Percentiles rank a stretch among this genome's conserved stretches.
Conservation (phyloP, 768 basidiomycete species). For the Trametes sanguinea region DNA sequence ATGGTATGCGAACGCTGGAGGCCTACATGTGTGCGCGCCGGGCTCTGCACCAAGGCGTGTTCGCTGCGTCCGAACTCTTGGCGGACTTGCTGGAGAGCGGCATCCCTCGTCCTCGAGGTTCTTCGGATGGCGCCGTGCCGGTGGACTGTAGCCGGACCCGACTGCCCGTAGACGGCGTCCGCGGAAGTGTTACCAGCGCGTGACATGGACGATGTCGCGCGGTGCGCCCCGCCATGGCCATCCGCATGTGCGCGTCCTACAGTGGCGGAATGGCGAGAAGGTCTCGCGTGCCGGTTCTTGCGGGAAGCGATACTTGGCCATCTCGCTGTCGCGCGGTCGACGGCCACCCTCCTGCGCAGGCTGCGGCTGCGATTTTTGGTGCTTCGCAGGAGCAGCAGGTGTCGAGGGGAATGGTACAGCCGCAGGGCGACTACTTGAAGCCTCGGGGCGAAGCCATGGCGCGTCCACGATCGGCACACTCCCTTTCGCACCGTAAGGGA, state of each 20-base stretch:
- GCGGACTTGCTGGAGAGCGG: slow-evolving; percentile 3
- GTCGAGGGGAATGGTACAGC: neutral
- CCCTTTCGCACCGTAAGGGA: slow-evolving; percentile 16
- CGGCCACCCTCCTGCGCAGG: neutral
- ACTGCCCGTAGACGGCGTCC: neutral
- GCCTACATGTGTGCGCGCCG: neutral
- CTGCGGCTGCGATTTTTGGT: neutral
- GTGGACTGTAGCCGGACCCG: slow-evolving; percentile 5
- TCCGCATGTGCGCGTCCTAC: neutral
- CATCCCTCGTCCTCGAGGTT: slow-evolving; percentile 8
- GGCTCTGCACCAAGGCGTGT: neutral
- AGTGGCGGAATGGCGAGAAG: slow-evolving; percentile 8
- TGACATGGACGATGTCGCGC: no score
- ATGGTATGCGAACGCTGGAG: slow-evolving; percentile 4
- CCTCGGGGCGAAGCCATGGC: neutral
- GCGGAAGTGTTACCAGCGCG: neutral
- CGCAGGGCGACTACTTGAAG: neutral
- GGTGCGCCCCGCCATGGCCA: no score
- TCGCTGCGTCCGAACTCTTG: slow-evolving; percentile 4
- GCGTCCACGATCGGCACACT: neutral
- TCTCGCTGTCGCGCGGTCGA: neutral
- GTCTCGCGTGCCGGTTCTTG: neutral
- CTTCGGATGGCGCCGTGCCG: slow-evolving; percentile 14
- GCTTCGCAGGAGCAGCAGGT: neutral
- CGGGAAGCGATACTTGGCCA: neutral